Evolutionary conservation across 2,329 filamentous ascomycete genomes (phyloP).

Genomic region (Madurella fahalii): DNA sequence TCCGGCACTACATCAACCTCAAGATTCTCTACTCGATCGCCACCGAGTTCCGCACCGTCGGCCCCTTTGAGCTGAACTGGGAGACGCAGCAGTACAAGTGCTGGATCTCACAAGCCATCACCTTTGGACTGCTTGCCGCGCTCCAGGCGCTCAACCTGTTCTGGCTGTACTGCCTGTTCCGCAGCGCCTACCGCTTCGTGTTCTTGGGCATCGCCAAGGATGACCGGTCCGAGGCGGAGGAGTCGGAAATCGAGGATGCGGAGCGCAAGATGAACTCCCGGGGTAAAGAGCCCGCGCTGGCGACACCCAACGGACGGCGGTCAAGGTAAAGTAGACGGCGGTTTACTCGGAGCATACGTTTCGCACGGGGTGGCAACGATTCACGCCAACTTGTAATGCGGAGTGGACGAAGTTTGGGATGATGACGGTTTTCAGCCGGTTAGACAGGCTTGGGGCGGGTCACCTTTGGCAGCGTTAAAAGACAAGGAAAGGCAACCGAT

Average conservation of each 20-base stretch:
- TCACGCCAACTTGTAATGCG: too few species aligned
- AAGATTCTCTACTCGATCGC: neutral
- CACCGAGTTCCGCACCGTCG: neutral
- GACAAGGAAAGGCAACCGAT: too few species aligned
- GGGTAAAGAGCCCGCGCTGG: too few species aligned
- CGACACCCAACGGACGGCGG: too few species aligned
- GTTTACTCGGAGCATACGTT: too few species aligned
- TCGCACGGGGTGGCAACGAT: too few species aligned
- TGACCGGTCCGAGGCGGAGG: neutral
- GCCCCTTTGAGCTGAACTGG: neutral
- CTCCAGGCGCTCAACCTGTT: neutral
- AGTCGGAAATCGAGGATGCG: neutral
- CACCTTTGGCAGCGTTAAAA: too few species aligned
- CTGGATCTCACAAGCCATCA: neutral
- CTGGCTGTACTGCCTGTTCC: neutral
- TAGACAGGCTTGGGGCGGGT: too few species aligned
- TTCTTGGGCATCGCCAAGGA: neutral
- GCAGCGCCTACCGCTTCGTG: neutral
- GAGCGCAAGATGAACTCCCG: too few species aligned
- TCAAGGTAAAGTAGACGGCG: too few species aligned
- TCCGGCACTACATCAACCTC: neutral
- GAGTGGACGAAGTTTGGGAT: too few species aligned
- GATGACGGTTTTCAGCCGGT: too few species aligned
- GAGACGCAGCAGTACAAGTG: neutral
- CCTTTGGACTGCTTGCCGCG: neutral